Percentiles rank a stretch among this genome's conserved stretches.
Evolutionary conservation across 2,329 filamentous ascomycete species (phyloP).

Genomic region (Trichoderma aggressivum): DNA sequence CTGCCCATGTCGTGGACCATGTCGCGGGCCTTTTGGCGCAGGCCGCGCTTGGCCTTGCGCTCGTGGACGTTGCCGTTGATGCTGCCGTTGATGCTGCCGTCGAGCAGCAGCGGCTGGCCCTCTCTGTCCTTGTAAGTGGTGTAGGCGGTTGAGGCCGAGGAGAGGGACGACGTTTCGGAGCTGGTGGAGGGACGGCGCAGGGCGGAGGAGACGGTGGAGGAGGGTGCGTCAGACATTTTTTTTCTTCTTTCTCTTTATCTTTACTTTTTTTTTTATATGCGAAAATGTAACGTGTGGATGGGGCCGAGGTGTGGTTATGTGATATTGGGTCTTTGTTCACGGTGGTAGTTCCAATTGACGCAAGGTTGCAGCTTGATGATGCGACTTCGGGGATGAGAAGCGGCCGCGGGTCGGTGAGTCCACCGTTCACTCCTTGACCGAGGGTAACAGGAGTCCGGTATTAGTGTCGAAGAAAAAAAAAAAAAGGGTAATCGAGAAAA

Average conservation of each 20-base stretch:
- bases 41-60: constrained; percentile 24
- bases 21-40: constrained; percentile 34
- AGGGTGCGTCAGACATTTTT: constrained; percentile 1
- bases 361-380: constrained; percentile 17
- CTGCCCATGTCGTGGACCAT: constrained; percentile 33
- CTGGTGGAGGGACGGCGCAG: constrained; percentile 28
- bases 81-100: no score
- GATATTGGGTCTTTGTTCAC: no score
- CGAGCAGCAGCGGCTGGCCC: neutral
- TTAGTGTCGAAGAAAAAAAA: neutral
- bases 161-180: constrained; percentile 31
- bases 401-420: constrained; percentile 8
- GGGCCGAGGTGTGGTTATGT: neutral
- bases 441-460: neutral
- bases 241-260: neutral
- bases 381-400: neutral
- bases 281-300: neutral
- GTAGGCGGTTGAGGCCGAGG: constrained; percentile 32
- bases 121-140: constrained; percentile 28
- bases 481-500: neutral
- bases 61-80: constrained; percentile 1
- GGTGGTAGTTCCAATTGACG: neutral
- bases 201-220: neutral
- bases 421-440: constrained; percentile 13
- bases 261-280: neutral